Conservation (phyloP, 2,329 filamentous ascomycete species). For the Talaromyces sp. region DNA sequence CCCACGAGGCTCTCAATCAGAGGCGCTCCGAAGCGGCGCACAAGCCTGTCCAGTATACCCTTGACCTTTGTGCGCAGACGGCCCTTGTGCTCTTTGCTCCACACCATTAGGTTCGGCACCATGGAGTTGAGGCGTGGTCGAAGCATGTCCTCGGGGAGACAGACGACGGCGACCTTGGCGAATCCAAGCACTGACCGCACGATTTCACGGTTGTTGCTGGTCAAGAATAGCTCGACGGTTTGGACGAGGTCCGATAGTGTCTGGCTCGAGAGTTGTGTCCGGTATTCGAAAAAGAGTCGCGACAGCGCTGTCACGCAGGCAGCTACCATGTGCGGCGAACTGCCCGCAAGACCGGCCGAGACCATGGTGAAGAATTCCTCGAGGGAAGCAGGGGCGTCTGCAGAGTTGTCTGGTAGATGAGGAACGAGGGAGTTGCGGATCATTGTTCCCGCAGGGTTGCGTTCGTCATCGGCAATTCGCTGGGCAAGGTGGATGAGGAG, state of each 20-base stretch:
- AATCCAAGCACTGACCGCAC: constrained; percentile 92
- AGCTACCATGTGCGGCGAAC: constrained; percentile 93
- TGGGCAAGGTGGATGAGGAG: constrained; percentile 83
- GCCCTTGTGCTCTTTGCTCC: constrained; percentile 97
- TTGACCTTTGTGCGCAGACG: constrained; percentile 97
- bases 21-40: constrained; percentile 82
- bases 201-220: constrained; percentile 94
- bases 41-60: constrained; percentile 92
- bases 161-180: constrained; percentile 90
- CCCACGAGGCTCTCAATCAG: constrained; percentile 74
- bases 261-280: constrained; percentile 59
- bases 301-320: constrained; percentile 94
- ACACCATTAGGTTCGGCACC: constrained; percentile 85
- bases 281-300: constrained; percentile 89
- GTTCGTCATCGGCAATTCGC: constrained; percentile 63
- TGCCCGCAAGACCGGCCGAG: constrained; percentile 85
- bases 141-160: constrained; percentile 73
- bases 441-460: constrained; percentile 53
- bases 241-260: constrained; percentile 80
- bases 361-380: constrained; percentile 99
- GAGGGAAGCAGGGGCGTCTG: constrained; percentile 69
- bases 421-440: constrained; percentile 84
- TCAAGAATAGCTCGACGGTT: constrained; percentile 93
- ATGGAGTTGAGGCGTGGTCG: constrained; percentile 68
- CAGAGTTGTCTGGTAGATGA: constrained; percentile 77